Conservation (phyloP, 2,329 filamentous ascomycete genomes). For the Phaeophleospora eucalypticola region DNA sequence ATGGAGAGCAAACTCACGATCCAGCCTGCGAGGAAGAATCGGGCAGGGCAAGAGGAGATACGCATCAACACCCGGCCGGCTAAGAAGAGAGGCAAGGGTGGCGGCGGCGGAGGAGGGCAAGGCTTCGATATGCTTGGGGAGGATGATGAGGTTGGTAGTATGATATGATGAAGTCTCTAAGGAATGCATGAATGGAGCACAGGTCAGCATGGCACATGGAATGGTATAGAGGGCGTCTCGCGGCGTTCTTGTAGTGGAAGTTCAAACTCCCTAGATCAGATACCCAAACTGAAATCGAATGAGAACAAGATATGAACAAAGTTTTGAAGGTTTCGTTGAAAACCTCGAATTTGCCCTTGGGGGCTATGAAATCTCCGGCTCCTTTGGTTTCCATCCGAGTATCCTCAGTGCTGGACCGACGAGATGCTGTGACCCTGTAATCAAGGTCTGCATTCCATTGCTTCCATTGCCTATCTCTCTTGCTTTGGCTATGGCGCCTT, state of each 20-base stretch:
- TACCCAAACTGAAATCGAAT: too few relatives aligned
- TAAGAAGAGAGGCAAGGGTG: slow-evolving; percentile 4
- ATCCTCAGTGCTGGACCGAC: slow-evolving; percentile 15
- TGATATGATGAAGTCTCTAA: too few relatives aligned
- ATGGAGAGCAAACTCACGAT: slow-evolving; percentile 26
- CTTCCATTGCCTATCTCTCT: slow-evolving; percentile 2
- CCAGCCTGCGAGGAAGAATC: slow-evolving; percentile 13
- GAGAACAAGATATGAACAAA: too few relatives aligned
- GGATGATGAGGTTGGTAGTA: slow-evolving; percentile 7
- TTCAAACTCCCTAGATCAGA: too few relatives aligned
- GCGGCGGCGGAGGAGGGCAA: slow-evolving; percentile 2
- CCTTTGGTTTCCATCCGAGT: slow-evolving; percentile 8
- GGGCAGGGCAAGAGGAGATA: slow-evolving; percentile 16
- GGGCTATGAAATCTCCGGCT: too few relatives aligned
- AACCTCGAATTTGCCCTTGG: too few relatives aligned
- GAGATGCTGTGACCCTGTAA: slow-evolving; percentile 20
- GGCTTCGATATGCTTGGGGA: slow-evolving; percentile 13
- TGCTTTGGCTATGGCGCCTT: slow-evolving; percentile 11
- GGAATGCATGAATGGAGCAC: too few relatives aligned
- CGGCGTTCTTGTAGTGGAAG: too few relatives aligned
- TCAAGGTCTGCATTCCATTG: slow-evolving; percentile 8
- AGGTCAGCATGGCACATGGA: too few relatives aligned
- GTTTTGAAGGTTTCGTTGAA: too few relatives aligned
- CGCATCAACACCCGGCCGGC: slow-evolving; percentile 19
- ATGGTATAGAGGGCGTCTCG: too few relatives aligned